Evolutionary conservation across 805 yeast species (phyloP).

Genomic region (Candida nanaspora): DNA sequence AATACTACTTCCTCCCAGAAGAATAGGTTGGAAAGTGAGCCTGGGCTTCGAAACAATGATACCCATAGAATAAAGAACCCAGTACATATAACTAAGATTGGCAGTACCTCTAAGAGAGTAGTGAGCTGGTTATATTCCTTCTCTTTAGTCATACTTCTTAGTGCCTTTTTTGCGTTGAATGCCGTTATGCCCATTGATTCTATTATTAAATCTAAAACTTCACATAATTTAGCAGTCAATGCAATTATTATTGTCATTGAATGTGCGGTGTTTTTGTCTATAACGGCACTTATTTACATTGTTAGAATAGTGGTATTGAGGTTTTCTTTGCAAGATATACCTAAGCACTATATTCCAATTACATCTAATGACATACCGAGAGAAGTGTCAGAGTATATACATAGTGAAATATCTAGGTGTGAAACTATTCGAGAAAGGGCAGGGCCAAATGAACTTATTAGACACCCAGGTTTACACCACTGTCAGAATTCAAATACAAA

Average conservation of each 20-base stretch:
- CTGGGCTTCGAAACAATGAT: too few species aligned
- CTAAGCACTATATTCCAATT: conserved; percentile 67
- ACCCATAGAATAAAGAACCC: too few species aligned
- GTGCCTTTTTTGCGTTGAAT: conserved; percentile 47
- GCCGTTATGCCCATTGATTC: conserved; percentile 78
- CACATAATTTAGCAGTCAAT: conserved; percentile 61
- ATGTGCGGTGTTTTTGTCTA: conserved; percentile 48
- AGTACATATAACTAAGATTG: conserved; percentile 9
- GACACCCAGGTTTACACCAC: conserved; percentile 44
- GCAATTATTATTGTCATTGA: conserved; percentile 75
- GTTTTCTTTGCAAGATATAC: conserved; percentile 64
- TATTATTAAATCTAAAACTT: conserved; percentile 47
- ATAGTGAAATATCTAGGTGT: conserved; percentile 34
- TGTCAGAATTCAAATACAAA: background rate
- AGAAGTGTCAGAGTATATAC: conserved; percentile 33
- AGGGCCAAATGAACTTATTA: conserved; percentile 33
- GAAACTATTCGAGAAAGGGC: conserved; percentile 32
- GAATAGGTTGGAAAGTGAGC: too few species aligned
- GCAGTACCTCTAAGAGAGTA: conserved; percentile 13
- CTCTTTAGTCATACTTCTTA: conserved; percentile 33
- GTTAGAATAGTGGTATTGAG: conserved; percentile 53
- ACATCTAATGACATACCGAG: conserved; percentile 52
- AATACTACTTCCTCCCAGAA: too few species aligned
- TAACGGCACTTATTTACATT: conserved; percentile 44
- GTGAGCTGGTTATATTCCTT: conserved; percentile 37